Evolutionary conservation across 75 land plant genomes (phyloP), one percentile per base, ranked within the genome.

Genomic region (Pinus taeda): DNA sequence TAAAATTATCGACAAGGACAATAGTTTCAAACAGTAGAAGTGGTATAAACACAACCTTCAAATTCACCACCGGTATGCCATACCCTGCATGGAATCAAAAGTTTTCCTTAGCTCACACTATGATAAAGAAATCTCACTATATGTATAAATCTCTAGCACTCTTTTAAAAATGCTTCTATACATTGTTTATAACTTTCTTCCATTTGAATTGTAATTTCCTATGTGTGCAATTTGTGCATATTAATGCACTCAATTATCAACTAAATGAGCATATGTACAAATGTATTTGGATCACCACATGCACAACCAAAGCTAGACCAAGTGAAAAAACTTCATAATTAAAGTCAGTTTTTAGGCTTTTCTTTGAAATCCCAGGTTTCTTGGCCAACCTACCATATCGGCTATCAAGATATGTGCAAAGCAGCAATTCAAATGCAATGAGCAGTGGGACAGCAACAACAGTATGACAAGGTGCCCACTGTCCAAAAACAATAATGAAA

Each of bases 401-500:
- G 70, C 86, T 92, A 77, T 92, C 91, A 77, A 96, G 93, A 79
- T 92, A 90, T 74, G 92, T 82, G 79, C 99, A 96, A 69, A 96
- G 91, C 14, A 96, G 92, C 49, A 96, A 77, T 82, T 96, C 99
- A 89, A 96, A 96, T 71, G 99, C 88, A 77, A 96, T 78, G 57
- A 96, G 88, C 73, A 96, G 78, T 15, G 99, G 99, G 36, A 89
- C 79, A 26, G 98, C 97, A 73, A 89, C 89, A 61, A 96, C 79
- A 74, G 97, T 81, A 88, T 96, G 99, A 75, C 93, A 96, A 66
- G 99, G 99, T 61, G 99, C 94, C 99, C 99, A 96, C 99, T 96
- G 88, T 57, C 61, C 79, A 85, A 73, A 57, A 58, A 57, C 77
- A 30, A 74, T 22, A 58, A 12, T 26, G 20, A n/a, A 69, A 7